Evolutionary conservation across 1,139 yeast species (phyloP).

Genomic region (Lodderomyces margitis): DNA sequence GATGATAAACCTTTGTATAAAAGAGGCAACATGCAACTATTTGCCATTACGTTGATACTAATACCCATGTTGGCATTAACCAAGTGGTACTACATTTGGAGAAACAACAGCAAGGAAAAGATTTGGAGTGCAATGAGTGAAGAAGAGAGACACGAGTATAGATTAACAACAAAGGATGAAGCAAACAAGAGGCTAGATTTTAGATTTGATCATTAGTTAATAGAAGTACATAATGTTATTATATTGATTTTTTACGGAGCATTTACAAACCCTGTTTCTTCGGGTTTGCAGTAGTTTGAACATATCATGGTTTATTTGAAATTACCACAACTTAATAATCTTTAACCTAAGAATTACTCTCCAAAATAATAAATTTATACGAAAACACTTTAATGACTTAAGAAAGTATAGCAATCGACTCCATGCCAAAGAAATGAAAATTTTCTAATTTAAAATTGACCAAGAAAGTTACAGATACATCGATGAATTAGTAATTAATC

Average conservation of each 20-base stretch:
- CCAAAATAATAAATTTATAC: no score
- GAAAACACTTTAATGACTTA: no score
- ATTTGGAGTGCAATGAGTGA: constrained; percentile 48
- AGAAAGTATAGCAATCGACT: no score
- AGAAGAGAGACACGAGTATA: constrained; percentile 48
- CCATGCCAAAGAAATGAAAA: no score
- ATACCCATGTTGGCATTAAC: constrained; percentile 18
- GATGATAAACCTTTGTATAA: constrained; percentile 59
- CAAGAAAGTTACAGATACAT: no score
- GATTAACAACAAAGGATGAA: constrained; percentile 39
- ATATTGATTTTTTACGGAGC: no score
- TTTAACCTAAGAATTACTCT: no score
- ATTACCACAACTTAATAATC: not conserved
- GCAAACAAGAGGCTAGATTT: constrained; percentile 62
- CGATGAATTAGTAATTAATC: no score
- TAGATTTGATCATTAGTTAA: constrained; percentile 27
- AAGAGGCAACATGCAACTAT: constrained; percentile 45
- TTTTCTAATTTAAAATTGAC: no score
- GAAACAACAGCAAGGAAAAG: constrained; percentile 44
- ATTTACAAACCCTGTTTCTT: no score
- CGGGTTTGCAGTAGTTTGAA: not conserved
- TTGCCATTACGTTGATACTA: no score
- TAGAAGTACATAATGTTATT: constrained; percentile 14
- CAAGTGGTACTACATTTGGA: constrained; percentile 42
- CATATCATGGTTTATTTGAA: not conserved